Evolutionary conservation across 2,329 filamentous ascomycete species (phyloP).

Genomic region (Colletotrichum tofieldiae): DNA sequence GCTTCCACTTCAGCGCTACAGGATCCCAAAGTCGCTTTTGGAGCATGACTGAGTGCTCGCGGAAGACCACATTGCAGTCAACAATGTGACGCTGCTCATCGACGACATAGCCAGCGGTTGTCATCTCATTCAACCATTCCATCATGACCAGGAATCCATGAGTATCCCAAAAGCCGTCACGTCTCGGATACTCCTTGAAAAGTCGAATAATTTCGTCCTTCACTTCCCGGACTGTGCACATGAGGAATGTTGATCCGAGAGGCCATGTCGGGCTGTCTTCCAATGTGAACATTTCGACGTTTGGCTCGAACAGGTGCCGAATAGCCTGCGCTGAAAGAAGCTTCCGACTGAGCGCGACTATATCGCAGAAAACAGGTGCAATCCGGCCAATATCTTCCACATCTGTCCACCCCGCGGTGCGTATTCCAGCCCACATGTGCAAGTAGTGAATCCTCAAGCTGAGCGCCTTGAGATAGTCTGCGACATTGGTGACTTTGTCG

Average conservation of each 20-base stretch:
- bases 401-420: slow-evolving; percentile 24
- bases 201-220: slow-evolving; percentile 58
- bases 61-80: slow-evolving; percentile 13
- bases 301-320: background rate
- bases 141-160: slow-evolving; percentile 52
- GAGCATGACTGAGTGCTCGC: background rate
- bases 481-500: background rate
- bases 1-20: background rate
- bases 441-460: slow-evolving; percentile 29
- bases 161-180: slow-evolving; percentile 61
- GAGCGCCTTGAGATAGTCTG: slow-evolving; percentile 6
- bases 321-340: slow-evolving; percentile 6
- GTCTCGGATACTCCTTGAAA: slow-evolving; percentile 58
- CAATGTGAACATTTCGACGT: slow-evolving; percentile 16
- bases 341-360: slow-evolving; percentile 13
- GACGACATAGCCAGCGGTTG: background rate
- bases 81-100: background rate
- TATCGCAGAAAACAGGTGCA: slow-evolving; percentile 8
- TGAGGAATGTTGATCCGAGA: slow-evolving; percentile 58
- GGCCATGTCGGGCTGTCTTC: slow-evolving; percentile 51
- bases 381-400: slow-evolving; percentile 5
- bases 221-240: slow-evolving; percentile 55
- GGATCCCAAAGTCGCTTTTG: slow-evolving; percentile 11
- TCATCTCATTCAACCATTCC: slow-evolving; percentile 10
- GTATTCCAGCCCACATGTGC: slow-evolving; percentile 17